Conservation (phyloP, 2,329 filamentous ascomycete genomes). For the Aspergillus clavatus region DNA sequence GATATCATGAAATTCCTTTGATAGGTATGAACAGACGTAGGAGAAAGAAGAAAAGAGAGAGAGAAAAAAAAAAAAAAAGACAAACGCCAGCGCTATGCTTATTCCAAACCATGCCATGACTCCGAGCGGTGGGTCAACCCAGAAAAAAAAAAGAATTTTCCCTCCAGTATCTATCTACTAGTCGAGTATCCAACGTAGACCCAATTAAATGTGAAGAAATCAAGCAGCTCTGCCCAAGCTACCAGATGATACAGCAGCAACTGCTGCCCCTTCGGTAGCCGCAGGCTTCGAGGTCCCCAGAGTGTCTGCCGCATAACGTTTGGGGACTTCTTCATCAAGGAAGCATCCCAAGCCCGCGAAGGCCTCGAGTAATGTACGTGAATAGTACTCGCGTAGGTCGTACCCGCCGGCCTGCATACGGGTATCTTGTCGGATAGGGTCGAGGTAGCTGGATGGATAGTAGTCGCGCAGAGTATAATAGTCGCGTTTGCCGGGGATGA, state of each 20-base stretch:
- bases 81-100: constrained; percentile 18
- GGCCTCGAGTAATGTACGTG: constrained; percentile 76
- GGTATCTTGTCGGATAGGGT: constrained; percentile 60
- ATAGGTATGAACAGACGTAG: too few species aligned
- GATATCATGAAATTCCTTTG: too few species aligned
- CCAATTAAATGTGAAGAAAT: not conserved
- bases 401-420: constrained; percentile 75
- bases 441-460: constrained; percentile 73
- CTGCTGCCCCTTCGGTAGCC: constrained; percentile 26
- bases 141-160: not conserved
- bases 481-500: constrained; percentile 56
- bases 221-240: not conserved
- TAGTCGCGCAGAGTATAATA: constrained; percentile 65
- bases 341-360: constrained; percentile 88
- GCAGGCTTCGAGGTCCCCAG: constrained; percentile 18
- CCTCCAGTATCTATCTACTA: too few species aligned
- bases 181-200: too few species aligned
- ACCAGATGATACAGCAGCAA: constrained; percentile 19
- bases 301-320: constrained; percentile 23
- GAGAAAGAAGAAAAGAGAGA: not conserved
- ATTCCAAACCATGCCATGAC: not conserved
- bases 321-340: constrained; percentile 64
- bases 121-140: not conserved
- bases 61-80: not conserved
- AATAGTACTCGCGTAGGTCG: constrained; percentile 73